Conservation (phyloP, 495 filamentous ascomycete genomes). For the Astrothelium subdiscretum region DNA sequence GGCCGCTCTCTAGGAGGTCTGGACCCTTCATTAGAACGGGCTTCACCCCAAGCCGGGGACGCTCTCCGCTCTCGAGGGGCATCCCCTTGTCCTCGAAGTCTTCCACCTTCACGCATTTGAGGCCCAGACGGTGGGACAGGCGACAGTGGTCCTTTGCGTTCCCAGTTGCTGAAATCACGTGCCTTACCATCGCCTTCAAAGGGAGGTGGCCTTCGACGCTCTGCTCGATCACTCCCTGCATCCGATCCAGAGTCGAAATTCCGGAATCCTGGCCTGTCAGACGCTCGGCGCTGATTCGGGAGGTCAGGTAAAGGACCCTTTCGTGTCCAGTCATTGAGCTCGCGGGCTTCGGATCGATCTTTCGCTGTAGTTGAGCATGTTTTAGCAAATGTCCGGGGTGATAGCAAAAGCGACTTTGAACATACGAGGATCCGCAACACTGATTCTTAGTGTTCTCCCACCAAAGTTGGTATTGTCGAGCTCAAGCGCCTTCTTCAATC, state of each 20-base stretch:
- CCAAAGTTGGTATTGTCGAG: slow-evolving; percentile 68
- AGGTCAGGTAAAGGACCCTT: slow-evolving; percentile 77
- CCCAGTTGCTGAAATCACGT: slow-evolving; percentile 87
- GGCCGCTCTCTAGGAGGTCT: slow-evolving; percentile 65
- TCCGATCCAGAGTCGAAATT: slow-evolving; percentile 32
- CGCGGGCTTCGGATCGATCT: slow-evolving; percentile 53
- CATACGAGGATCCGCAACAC: slow-evolving; percentile 77
- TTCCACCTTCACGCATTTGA: slow-evolving; percentile 17
- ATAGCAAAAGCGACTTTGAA: slow-evolving; percentile 9
- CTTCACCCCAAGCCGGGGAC: slow-evolving; percentile 82
- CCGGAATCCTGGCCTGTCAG: slow-evolving; percentile 30
- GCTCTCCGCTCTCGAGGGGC: slow-evolving; percentile 47
- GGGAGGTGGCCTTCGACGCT: slow-evolving; percentile 28
- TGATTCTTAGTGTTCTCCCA: slow-evolving; percentile 78
- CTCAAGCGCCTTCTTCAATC: slow-evolving; percentile 81
- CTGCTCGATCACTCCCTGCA: slow-evolving; percentile 36
- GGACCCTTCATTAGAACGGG: slow-evolving; percentile 65
- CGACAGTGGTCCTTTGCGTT: slow-evolving; percentile 84
- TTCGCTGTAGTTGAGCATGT: slow-evolving; percentile 46
- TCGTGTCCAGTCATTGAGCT: slow-evolving; percentile 74
- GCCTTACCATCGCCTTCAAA: slow-evolving; percentile 64
- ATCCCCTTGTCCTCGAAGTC: slow-evolving; percentile 47
- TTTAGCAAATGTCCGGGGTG: neutral
- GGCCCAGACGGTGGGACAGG: slow-evolving; percentile 40
- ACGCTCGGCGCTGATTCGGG: slow-evolving; percentile 39